Base-by-base conservation (phyloP, 371 early-diverging fungal genomes). In the Capillidium heterosporum region DNA sequence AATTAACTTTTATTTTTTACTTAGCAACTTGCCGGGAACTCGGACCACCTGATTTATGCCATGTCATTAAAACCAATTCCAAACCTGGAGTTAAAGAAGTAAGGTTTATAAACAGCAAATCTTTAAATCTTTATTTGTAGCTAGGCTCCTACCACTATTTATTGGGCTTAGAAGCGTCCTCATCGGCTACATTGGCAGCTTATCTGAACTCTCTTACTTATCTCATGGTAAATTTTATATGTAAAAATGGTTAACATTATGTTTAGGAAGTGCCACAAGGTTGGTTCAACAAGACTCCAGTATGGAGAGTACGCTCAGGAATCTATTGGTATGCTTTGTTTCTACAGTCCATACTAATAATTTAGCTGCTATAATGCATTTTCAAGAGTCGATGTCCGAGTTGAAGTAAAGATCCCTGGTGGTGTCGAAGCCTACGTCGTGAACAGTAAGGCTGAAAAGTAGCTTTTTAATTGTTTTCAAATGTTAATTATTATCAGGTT, bases 321-420 rank as follows among this genome's bases (percentile, higher is more conserved):
- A 73, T 79, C 17, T 81, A 81, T 57, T 81, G 82, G 82, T 78
- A 72, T 56, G 43, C 17, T 42, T 54, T 27, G 51, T 23, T 19
- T 57, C 3, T 44, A n/a, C n/a, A n/a, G n/a, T n/a, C n/a, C n/a
- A n/a, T n/a, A n/a, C 23, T 23, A 13, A 48, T 43, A 8, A 10
- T 53, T 63, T 64, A 89, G 91, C 64, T 87, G 92, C 61, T 96
- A 85, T 71, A 94, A 96, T 67, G 91, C 93, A 19, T 94, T 96
- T 62, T 87, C 92, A 15, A 78, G 90, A 23, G 86, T 92, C 5
- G 97, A 96, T 74, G 81, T 96, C 23, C 81, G 97, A 32, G 97
- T 96, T n/a, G 90, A 93, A 66, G 91, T 94, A 39, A 82, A 85
- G 59, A 93, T 95, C 62, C 97, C 97, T 0, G 97, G 97, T 54